Evolutionary conservation across 202 grass and related monocot genomes (phyloP).

Genomic region (Setaria viridis): DNA sequence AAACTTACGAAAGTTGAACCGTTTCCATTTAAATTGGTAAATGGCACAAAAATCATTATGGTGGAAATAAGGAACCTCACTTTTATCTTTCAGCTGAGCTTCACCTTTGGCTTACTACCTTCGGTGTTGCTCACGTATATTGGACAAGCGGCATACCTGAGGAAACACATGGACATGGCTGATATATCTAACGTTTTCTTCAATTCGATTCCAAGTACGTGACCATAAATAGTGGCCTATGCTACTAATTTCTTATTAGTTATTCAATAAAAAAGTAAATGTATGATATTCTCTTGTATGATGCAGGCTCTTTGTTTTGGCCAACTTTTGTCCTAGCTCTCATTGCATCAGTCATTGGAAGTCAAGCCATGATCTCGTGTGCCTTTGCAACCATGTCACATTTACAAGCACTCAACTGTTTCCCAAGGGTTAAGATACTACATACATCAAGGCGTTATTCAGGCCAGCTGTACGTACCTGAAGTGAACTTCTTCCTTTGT

Average conservation of each 20-base stretch:
- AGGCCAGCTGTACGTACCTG: slow-evolving; percentile 60
- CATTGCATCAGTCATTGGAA: slow-evolving; percentile 51
- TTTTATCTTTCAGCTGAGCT: slow-evolving; percentile 60
- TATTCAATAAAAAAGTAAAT: neutral
- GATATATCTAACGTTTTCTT: slow-evolving; percentile 53
- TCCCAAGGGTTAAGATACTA: slow-evolving; percentile 61
- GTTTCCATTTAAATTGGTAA: neutral
- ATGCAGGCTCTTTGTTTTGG: slow-evolving; percentile 58
- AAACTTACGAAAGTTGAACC: neutral
- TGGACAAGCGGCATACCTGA: slow-evolving; percentile 63
- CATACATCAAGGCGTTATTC: slow-evolving; percentile 59
- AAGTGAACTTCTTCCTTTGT: slow-evolving; percentile 65
- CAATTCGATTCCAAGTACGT: slow-evolving; percentile 61
- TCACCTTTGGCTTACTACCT: slow-evolving; percentile 49
- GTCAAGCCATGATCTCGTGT: slow-evolving; percentile 70
- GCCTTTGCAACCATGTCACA: slow-evolving; percentile 65
- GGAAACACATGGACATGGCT: slow-evolving; percentile 24
- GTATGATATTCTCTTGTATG: neutral
- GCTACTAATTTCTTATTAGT: neutral
- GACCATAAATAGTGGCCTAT: neutral
- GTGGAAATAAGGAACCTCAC: neutral
- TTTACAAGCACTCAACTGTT: slow-evolving; percentile 57
- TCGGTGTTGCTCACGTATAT: slow-evolving; percentile 56
- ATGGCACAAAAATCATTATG: neutral
- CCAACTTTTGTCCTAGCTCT: slow-evolving; percentile 59